Percentiles rank a stretch among this genome's conserved stretches.
These are phyloP conservation scores for Alternaria rosae DNA, from an alignment of 2,329 filamentous ascomycete genomes.

Conservation along the genomic window DNA sequence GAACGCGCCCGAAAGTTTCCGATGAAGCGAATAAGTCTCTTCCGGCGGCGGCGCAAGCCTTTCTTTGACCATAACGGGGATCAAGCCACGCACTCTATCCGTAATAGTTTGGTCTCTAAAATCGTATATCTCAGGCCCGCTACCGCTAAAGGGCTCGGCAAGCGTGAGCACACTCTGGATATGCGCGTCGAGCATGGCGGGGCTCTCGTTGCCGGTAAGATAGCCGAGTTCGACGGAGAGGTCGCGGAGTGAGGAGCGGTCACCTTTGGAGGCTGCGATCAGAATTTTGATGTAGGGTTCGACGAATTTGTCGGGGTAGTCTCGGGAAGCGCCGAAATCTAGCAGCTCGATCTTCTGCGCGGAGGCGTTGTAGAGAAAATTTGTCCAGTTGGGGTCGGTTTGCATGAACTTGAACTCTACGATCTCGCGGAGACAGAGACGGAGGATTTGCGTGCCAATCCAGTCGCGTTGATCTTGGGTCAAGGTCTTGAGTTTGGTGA, in stretches of 20 bases:
- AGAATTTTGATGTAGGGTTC: slow-evolving; percentile 80
- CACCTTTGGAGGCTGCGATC: slow-evolving; percentile 76
- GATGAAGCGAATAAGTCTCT: slow-evolving; percentile 94
- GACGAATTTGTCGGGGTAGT: slow-evolving; percentile 83
- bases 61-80: slow-evolving; percentile 93
- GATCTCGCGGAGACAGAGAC: slow-evolving; percentile 90
- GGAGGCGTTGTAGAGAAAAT: slow-evolving; percentile 86
- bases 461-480: slow-evolving; percentile 88
- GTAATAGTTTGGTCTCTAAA: slow-evolving; percentile 96
- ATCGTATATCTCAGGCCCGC: slow-evolving; percentile 86
- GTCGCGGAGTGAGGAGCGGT: slow-evolving; percentile 68
- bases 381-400: slow-evolving; percentile 99
- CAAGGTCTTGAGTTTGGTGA: slow-evolving; percentile 80
- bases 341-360: slow-evolving; percentile 82
- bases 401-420: slow-evolving; percentile 98
- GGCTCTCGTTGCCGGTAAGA: slow-evolving; percentile 87
- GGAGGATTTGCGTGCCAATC: slow-evolving; percentile 93
- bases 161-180: slow-evolving; percentile 87
- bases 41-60: slow-evolving; percentile 89
- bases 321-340: slow-evolving; percentile 92
- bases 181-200: slow-evolving; percentile 88
- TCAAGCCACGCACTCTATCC: slow-evolving; percentile 84
- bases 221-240: slow-evolving; percentile 85
- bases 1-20: slow-evolving; percentile 95
- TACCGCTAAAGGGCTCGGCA: slow-evolving; percentile 82